Evolutionary conservation across 169 alveolate species (phyloP).

Genomic region (Blepharisma undulans): DNA sequence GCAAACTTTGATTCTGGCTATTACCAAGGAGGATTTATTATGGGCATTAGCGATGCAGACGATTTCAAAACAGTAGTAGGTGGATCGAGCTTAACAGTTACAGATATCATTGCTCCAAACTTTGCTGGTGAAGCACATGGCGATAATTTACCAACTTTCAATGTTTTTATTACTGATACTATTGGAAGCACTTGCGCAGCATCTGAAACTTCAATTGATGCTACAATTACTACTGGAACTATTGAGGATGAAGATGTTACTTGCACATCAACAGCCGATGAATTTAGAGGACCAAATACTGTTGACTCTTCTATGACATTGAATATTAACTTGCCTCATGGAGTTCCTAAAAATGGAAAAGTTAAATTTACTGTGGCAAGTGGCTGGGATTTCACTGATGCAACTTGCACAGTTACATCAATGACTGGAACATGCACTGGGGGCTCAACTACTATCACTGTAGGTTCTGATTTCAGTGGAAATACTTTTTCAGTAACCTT

Average conservation of each 20-base stretch:
- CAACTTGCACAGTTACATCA: not conserved
- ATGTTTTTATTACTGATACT: not conserved
- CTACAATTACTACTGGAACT: not conserved
- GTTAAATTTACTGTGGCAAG: not conserved
- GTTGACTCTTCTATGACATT: not conserved
- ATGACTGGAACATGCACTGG: not conserved
- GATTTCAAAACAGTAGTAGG: not conserved
- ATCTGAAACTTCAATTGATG: not conserved
- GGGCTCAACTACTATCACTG: not conserved
- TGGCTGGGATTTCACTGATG: not conserved
- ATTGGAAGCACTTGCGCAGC: not conserved
- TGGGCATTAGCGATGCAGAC: not conserved
- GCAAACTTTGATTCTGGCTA: no score
- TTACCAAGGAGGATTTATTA: no score
- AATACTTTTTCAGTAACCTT: not conserved
- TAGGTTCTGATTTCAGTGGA: not conserved
- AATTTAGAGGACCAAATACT: not conserved
- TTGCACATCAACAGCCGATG: not conserved
- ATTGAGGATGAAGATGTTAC: not conserved
- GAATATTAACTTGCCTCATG: not conserved
- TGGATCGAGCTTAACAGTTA: not conserved
- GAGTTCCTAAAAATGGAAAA: not conserved
- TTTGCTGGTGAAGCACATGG: not conserved
- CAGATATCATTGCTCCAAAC: not conserved
- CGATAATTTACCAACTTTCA: no score